Conservation (phyloP, 2,329 filamentous ascomycete species). For the Trichoderma pleuroti region DNA sequence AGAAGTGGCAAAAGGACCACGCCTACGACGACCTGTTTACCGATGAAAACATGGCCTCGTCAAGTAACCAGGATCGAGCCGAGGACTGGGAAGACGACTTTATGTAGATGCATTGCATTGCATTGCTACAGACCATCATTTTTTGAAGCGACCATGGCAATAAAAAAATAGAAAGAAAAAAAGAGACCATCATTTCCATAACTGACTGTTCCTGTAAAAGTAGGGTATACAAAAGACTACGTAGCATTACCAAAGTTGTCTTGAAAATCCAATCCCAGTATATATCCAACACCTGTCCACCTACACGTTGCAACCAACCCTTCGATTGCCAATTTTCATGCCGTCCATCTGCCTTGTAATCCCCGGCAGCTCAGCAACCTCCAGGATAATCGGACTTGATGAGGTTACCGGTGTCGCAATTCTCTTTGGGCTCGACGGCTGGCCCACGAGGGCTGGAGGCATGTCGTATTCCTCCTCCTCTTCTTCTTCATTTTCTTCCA, state of each 20-base stretch:
- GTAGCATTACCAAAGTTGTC: neutral
- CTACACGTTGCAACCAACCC: constrained; percentile 14
- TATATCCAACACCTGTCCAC: neutral
- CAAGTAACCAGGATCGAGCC: constrained; percentile 81
- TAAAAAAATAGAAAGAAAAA: neutral
- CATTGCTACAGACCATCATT: neutral
- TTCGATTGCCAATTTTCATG: constrained; percentile 29
- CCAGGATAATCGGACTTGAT: constrained; percentile 29
- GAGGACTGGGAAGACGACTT: constrained; percentile 86
- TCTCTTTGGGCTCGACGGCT: constrained; percentile 10
- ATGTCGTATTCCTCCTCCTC: constrained; percentile 23
- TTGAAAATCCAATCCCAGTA: neutral
- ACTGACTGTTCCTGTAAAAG: neutral
- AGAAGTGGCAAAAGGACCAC: constrained; percentile 96
- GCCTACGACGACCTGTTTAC: constrained; percentile 91
- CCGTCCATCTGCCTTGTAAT: constrained; percentile 33
- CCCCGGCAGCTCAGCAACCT: constrained; percentile 27
- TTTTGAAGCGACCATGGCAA: neutral
- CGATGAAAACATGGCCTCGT: constrained; percentile 71
- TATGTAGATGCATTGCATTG: constrained; percentile 55
- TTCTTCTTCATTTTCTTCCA: constrained; percentile 18
- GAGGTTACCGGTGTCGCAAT: constrained; percentile 25
- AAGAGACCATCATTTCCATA: neutral
- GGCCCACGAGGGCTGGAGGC: neutral
- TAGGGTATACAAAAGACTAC: constrained; percentile 9